Base-by-base conservation (phyloP, 805 yeast genomes). In the Yamadazyma sp. region DNA sequence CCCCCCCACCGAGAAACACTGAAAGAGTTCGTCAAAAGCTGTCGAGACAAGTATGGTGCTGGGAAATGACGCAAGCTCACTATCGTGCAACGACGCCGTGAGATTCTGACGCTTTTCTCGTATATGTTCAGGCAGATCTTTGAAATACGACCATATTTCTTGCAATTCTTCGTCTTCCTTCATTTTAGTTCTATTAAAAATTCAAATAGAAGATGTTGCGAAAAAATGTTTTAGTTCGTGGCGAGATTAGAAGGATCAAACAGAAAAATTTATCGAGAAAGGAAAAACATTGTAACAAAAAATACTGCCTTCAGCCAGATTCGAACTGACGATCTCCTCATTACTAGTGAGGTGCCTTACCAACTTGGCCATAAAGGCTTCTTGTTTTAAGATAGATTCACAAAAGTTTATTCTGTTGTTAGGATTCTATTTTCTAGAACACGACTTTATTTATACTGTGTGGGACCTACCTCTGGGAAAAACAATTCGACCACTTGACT, bases 1-100 rank as follows among this genome's bases (percentile, higher is more conserved):
- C 0, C 97, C 97, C 3, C 96, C 97, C 3, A 90, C 55, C 0
- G 97, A 85, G 62, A 85, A 88, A 57, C 98, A 91, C 32, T 78
- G 81, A 31, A 89, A 73, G 15, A 90, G 67, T 53, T 88, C 95
- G 59, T 90, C 95, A 60, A 90, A 82, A 1, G 93, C 93, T 29
- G 91, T 87, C 37, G 82, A 69, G 5, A 67, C 49, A 10, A 68
- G 56, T 32, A 68, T 48, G 17, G 58, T 57, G n/a, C 57, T 49
- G 4, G 72, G 73, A 37, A 58, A 57, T 9, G 53, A 47, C 13
- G 43, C 32, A 5, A 42, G 23, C n/a, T 45, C 49, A 28, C 53
- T 52, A 12, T 57, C 50, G 13, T 50, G 44, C 20, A 57, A 42
- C 8, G 46, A 41, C 15, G 46, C 24, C 2, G 59, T 55, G 10